Percentiles rank a stretch among this genome's conserved stretches.
phyloP scores from a whole-genome alignment of 2,329 filamentous ascomycete species.

The Colletotrichum navitas region DNA sequence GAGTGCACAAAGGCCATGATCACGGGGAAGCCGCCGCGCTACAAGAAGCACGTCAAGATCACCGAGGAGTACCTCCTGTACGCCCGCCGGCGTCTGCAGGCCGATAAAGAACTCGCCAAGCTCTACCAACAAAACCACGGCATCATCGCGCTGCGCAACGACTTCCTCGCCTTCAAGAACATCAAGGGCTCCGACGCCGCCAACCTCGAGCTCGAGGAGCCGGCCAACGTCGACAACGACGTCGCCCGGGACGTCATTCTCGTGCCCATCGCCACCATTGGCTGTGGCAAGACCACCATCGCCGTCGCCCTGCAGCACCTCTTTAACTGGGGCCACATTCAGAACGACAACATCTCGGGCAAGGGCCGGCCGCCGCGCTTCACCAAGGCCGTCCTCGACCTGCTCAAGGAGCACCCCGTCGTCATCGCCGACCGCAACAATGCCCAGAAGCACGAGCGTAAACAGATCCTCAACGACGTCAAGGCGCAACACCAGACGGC shows the following conservation, averaged over 20 bases:
- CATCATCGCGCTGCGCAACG: conserved; percentile 90
- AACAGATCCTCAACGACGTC: conserved; percentile 88
- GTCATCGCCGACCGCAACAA: conserved; percentile 97
- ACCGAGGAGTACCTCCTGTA: conserved; percentile 92
- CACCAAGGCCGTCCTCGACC: conserved; percentile 75
- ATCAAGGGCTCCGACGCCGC: conserved; percentile 92
- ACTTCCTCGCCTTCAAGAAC: conserved; percentile 86
- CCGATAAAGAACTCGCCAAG: conserved; percentile 75
- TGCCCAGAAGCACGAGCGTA: conserved; percentile 86
- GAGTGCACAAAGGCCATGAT: conserved; percentile 96
- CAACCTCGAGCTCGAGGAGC: conserved; percentile 72
- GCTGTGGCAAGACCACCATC: conserved; percentile 96
- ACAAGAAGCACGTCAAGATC: conserved; percentile 88
- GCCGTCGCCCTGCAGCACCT: conserved; percentile 84
- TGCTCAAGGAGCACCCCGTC: conserved; percentile 74
- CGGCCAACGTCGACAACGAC: conserved; percentile 59
- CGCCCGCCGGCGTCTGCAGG: conserved; percentile 78
- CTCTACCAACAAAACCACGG: conserved; percentile 90
- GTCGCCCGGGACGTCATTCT: conserved; percentile 80
- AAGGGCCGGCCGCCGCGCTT: conserved; percentile 84
- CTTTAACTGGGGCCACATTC: conserved; percentile 92
- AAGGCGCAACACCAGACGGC: conserved; percentile 71
- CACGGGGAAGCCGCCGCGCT: conserved; percentile 76
- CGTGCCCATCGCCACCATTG: conserved; percentile 92
- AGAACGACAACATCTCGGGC: conserved; percentile 95